phyloP scores from a whole-genome alignment of 163 green algal species.

The Chlamydomonas reinhardtii region DNA sequence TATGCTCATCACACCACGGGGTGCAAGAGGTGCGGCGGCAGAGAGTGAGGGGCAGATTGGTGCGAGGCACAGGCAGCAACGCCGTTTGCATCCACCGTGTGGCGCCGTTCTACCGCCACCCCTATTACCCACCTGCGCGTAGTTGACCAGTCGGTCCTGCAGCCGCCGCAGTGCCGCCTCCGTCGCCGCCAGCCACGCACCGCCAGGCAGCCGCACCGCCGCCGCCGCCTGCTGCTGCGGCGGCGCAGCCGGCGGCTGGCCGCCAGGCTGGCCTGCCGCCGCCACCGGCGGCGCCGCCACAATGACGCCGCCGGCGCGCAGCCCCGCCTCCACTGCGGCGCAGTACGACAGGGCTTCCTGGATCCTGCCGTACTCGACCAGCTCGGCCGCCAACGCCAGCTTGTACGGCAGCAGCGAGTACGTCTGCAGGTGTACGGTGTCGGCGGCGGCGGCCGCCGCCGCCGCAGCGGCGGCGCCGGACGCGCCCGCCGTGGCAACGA shows the following conservation, averaged over 20 bases:
- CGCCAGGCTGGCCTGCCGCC: neutral
- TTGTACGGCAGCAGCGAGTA: conserved; percentile 69
- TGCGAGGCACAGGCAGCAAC: too few relatives aligned
- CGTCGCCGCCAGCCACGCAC: conserved; percentile 14
- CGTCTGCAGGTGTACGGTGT: neutral
- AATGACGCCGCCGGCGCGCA: neutral
- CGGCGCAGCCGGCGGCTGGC: conserved; percentile 1
- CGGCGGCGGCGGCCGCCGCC: neutral
- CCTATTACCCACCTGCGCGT: conserved; percentile 46
- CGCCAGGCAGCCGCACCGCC: neutral
- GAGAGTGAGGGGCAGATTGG: too few relatives aligned
- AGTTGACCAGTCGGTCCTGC: conserved; percentile 37
- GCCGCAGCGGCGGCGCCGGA: neutral
- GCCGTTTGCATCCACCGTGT: too few relatives aligned
- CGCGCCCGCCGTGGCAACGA: neutral
- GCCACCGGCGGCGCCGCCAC: neutral
- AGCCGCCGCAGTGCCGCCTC: conserved; percentile 45
- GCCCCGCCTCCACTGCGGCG: conserved; percentile 21
- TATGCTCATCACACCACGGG: too few relatives aligned
- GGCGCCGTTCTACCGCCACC: too few relatives aligned
- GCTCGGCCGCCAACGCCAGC: conserved; percentile 64
- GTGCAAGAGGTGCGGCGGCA: too few relatives aligned
- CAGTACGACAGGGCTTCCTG: conserved; percentile 67
- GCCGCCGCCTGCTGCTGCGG: neutral
- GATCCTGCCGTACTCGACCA: conserved; percentile 71